phyloP scores from a whole-genome alignment of 2,329 filamentous ascomycete species.

The Talaromyces albobiverticillius region DNA sequence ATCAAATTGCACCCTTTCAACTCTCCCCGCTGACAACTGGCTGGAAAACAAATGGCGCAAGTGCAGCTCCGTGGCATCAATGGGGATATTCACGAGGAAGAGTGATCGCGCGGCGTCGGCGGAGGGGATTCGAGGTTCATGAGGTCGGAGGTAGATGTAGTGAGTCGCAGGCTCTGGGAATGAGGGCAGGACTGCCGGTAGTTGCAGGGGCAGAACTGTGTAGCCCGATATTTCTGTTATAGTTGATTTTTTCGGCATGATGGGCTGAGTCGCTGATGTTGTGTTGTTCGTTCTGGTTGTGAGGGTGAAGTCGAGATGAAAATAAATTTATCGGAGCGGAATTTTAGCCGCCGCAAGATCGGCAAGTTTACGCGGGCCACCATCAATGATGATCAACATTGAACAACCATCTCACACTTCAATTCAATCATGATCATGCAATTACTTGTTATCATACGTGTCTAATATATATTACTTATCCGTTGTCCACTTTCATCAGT shows the following conservation, averaged over 20 bases:
- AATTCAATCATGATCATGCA: not conserved
- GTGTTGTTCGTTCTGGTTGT: too few species aligned
- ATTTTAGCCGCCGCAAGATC: slow-evolving; percentile 2
- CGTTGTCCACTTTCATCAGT: too few species aligned
- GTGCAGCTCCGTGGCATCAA: slow-evolving; percentile 75
- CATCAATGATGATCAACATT: too few species aligned
- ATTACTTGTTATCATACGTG: too few species aligned
- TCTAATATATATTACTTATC: too few species aligned
- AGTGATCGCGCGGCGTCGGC: slow-evolving; percentile 73
- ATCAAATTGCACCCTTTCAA: slow-evolving; percentile 76
- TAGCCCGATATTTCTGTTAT: slow-evolving; percentile 57
- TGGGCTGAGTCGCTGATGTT: slow-evolving; percentile 15
- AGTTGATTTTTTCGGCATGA: slow-evolving; percentile 34
- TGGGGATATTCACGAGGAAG: slow-evolving; percentile 86
- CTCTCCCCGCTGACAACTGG: slow-evolving; percentile 71
- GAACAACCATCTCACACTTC: not conserved
- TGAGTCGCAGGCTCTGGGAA: slow-evolving; percentile 66
- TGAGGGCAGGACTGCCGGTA: slow-evolving; percentile 60
- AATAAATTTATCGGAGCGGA: slow-evolving; percentile 9
- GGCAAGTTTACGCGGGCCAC: slow-evolving; percentile 6
- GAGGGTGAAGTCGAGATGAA: not conserved
- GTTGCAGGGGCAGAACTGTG: slow-evolving; percentile 64
- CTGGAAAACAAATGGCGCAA: slow-evolving; percentile 72
- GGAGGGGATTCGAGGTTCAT: slow-evolving; percentile 74
- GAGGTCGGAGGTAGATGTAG: slow-evolving; percentile 81